phyloP scores from a whole-genome alignment of 2,329 filamentous ascomycete genomes.

The Zymoseptoria tritici region DNA sequence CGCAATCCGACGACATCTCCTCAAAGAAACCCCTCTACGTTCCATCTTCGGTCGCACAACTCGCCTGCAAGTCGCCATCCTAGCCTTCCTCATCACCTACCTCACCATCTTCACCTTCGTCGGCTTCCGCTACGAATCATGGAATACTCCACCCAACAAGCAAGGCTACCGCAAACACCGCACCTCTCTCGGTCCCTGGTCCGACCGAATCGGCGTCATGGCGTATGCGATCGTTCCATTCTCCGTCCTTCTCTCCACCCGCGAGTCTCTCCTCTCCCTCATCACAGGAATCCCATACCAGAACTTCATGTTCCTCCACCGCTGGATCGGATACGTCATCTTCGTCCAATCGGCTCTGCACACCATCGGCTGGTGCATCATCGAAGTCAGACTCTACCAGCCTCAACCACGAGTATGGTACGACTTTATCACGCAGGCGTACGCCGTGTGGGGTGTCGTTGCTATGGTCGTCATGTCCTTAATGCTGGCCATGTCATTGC shows the following conservation, averaged over 20 bases:
- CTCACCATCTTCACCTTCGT: conserved; percentile 49
- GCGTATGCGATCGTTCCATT: conserved; percentile 68
- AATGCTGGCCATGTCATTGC: conserved; percentile 52
- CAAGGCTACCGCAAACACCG: conserved; percentile 55
- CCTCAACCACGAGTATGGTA: conserved; percentile 56
- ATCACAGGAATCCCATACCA: conserved; percentile 65
- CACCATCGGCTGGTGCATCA: conserved; percentile 61
- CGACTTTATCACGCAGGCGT: conserved; percentile 53
- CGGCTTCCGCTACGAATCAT: conserved; percentile 54
- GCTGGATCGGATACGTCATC: conserved; percentile 68
- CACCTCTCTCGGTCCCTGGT: conserved; percentile 57
- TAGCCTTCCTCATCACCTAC: conserved; percentile 53
- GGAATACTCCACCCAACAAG: conserved; percentile 57
- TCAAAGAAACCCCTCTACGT: conserved; percentile 49
- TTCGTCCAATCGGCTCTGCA: conserved; percentile 60
- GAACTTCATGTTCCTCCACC: conserved; percentile 67
- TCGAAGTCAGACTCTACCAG: conserved; percentile 60
- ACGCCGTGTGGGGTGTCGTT: conserved; percentile 66
- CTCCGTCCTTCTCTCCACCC: conserved; percentile 55
- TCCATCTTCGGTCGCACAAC: conserved; percentile 59
- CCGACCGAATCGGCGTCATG: conserved; percentile 60
- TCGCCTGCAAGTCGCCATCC: conserved; percentile 57
- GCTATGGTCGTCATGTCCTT: conserved; percentile 57
- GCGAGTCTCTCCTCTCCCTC: conserved; percentile 63
- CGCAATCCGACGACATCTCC: conserved; percentile 44